Percentiles rank a stretch among this genome's conserved stretches.
These are phyloP conservation scores for Maudiozyma humilis DNA, from an alignment of 1,139 yeast species.

Conservation along the genomic window DNA sequence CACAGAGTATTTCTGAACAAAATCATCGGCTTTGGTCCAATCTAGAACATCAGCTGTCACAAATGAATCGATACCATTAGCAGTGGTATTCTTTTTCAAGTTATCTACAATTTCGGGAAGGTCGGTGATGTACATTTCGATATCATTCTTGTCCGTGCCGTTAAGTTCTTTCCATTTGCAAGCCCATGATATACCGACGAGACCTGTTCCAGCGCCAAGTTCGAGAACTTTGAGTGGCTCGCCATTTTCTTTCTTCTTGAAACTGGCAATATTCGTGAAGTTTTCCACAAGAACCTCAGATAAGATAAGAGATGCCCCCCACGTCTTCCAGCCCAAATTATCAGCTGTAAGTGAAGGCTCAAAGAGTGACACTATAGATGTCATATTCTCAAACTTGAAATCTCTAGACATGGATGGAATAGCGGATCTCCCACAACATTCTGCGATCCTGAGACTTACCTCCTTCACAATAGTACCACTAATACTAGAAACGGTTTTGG, in stretches of 20 bases:
- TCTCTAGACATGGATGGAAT: constrained; percentile 61
- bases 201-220: constrained; percentile 90
- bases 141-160: constrained; percentile 31
- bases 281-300: constrained; percentile 38
- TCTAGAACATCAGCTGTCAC: constrained; percentile 51
- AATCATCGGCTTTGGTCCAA: constrained; percentile 57
- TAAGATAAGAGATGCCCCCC: constrained; percentile 84
- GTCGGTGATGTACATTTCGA: constrained; percentile 59
- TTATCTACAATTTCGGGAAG: constrained; percentile 69
- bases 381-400: constrained; percentile 35
- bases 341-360: constrained; percentile 88
- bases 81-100: constrained; percentile 45
- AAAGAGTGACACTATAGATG: constrained; percentile 38
- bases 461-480: constrained; percentile 37
- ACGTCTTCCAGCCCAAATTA: constrained; percentile 82
- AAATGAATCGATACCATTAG: constrained; percentile 38
- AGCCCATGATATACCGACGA: constrained; percentile 66
- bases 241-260: neutral
- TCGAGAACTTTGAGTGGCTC: constrained; percentile 46
- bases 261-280: constrained; percentile 1
- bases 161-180: constrained; percentile 22
- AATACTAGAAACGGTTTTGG: constrained; percentile 29
- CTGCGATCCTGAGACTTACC: constrained; percentile 64
- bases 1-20: constrained; percentile 29
- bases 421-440: constrained; percentile 81